phyloP scores from a whole-genome alignment of 805 yeast species.

The Cyberlindnera japonica region DNA sequence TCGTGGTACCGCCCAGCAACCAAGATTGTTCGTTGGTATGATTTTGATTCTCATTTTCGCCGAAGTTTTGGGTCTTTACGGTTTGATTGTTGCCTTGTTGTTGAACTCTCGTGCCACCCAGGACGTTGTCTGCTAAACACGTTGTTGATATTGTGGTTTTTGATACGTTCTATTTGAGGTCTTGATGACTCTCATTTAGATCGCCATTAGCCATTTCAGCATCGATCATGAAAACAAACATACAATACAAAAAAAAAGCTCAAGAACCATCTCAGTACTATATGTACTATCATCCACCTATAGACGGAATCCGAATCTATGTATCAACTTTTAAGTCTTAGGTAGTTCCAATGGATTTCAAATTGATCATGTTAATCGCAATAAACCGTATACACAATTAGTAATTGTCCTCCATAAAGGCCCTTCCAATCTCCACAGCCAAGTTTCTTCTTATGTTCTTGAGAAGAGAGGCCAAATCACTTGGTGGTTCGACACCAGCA shows the following conservation, averaged over 20 bases:
- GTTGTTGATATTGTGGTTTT: background rate
- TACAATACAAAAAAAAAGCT: constrained; percentile 1
- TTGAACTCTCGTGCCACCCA: constrained; percentile 97
- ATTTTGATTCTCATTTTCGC: constrained; percentile 97
- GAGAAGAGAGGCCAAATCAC: constrained; percentile 15
- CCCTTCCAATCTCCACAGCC: constrained; percentile 24
- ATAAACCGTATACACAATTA: constrained; percentile 2
- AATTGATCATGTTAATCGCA: too few relatives aligned
- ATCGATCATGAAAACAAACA: constrained; percentile 1
- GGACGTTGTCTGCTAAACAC: constrained; percentile 71
- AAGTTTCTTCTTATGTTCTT: constrained; percentile 22
- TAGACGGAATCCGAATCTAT: constrained; percentile 2
- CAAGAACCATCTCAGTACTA: background rate
- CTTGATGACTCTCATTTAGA: background rate
- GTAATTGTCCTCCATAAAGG: constrained; percentile 23
- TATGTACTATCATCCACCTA: background rate
- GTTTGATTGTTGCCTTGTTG: constrained; percentile 95
- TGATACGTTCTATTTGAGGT: background rate
- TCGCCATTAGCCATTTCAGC: background rate
- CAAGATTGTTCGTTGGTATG: constrained; percentile 98
- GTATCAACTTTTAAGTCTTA: background rate
- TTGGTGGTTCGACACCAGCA: constrained; percentile 19
- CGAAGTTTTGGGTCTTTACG: constrained; percentile 97
- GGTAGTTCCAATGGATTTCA: too few relatives aligned
- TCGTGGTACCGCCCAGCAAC: constrained; percentile 97